phyloP scores from a whole-genome alignment of 352 stramenopile genomes.

The Pythium coloratum region DNA sequence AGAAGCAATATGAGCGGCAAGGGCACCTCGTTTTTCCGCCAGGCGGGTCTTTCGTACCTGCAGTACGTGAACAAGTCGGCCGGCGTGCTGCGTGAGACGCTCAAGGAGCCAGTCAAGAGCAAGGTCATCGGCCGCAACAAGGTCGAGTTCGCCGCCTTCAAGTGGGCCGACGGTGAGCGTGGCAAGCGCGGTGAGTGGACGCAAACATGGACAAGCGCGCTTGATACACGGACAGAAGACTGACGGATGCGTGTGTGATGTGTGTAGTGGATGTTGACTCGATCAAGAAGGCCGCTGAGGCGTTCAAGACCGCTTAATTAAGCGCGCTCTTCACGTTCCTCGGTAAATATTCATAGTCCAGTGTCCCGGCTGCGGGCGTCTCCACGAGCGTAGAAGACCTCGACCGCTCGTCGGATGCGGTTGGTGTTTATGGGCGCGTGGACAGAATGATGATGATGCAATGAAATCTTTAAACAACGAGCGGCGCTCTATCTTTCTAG shows the following conservation, averaged over 20 bases:
- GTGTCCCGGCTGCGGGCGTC: constrained; percentile 2
- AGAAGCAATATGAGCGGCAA: constrained; percentile 59
- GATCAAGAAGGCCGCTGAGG: constrained; percentile 80
- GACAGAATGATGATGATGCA: constrained; percentile 24
- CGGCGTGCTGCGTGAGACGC: constrained; percentile 59
- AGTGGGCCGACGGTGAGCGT: constrained; percentile 83
- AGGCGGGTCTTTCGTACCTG: constrained; percentile 84
- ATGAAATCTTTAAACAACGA: constrained; percentile 18
- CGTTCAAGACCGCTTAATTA: constrained; percentile 71
- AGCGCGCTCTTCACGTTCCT: constrained; percentile 8
- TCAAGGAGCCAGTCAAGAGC: constrained; percentile 90
- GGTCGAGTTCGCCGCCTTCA: constrained; percentile 85
- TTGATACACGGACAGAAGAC: neutral
- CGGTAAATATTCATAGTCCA: constrained; percentile 31
- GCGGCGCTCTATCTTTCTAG: neutral
- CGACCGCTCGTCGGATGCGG: constrained; percentile 2
- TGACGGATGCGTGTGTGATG: neutral
- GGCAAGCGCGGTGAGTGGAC: constrained; percentile 58
- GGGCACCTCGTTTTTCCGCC: constrained; percentile 87
- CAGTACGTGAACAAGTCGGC: constrained; percentile 89
- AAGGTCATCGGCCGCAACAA: constrained; percentile 68
- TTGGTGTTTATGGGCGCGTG: constrained; percentile 10
- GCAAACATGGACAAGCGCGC: neutral
- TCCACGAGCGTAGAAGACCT: constrained; percentile 1
- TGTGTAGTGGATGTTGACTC: constrained; percentile 68